Evolutionary conservation across 306 rosid genomes (phyloP).

Genomic region (Cicer pinnatifidum): DNA sequence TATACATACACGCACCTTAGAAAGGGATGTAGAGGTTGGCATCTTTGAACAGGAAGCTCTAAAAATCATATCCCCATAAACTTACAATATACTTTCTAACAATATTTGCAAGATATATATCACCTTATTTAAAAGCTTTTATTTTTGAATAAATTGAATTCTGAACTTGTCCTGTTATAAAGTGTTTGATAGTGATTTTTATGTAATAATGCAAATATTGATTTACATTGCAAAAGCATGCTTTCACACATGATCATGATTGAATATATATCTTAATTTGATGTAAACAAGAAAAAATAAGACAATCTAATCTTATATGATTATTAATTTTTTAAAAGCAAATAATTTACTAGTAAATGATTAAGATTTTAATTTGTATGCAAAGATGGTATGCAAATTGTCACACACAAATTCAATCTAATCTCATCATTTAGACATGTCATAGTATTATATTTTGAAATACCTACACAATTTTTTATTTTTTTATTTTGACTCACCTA

Average conservation of each 20-base stretch:
- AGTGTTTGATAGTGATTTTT: slow-evolving; percentile 56
- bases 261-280: background rate
- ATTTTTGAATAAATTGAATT: slow-evolving; percentile 48
- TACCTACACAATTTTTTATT: too few species aligned
- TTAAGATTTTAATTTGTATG: background rate
- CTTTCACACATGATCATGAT: slow-evolving; percentile 41
- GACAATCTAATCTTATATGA: too few species aligned
- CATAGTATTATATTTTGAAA: background rate
- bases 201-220: slow-evolving; percentile 1
- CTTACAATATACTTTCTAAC: slow-evolving; percentile 14
- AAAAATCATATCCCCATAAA: slow-evolving; percentile 22
- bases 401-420: too few species aligned
- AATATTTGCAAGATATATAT: background rate
- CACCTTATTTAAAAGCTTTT: slow-evolving; percentile 49
- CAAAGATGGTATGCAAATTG: too few species aligned
- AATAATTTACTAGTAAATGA: background rate
- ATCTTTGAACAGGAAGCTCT: slow-evolving; percentile 49
- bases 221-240: slow-evolving; percentile 38
- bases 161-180: slow-evolving; percentile 50
- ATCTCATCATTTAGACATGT: background rate
- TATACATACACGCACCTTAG: slow-evolving; percentile 2
- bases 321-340: background rate
- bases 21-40: slow-evolving; percentile 38
- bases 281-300: slow-evolving; percentile 19
- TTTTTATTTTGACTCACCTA: too few species aligned